Percentiles rank a stretch among this genome's conserved stretches.
Conservation (phyloP, 768 basidiomycete genomes). For the Butyriboletus loyo region DNA sequence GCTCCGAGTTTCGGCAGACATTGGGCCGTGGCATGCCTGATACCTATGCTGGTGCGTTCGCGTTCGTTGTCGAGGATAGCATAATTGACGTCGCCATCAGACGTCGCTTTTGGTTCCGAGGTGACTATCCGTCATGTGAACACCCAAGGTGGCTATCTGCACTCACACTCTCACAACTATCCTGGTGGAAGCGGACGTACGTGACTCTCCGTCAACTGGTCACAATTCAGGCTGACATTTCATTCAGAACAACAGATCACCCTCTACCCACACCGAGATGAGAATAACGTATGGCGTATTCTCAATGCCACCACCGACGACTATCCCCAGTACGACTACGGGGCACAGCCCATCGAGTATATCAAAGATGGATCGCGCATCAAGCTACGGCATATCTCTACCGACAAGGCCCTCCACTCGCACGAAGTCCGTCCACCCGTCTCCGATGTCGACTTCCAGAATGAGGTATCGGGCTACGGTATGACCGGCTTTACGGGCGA, state of each 20-base stretch:
- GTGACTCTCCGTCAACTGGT: constrained; percentile 19
- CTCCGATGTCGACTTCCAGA: constrained; percentile 98
- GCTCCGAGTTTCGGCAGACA: constrained; percentile 97
- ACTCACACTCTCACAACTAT: constrained; percentile 90
- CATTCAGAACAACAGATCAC: constrained; percentile 93
- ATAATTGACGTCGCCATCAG: constrained; percentile 35
- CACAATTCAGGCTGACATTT: background rate
- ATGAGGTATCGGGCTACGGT: constrained; percentile 95
- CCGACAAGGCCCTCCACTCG: constrained; percentile 87
- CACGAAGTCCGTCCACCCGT: constrained; percentile 95
- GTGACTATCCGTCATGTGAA: constrained; percentile 87
- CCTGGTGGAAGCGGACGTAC: constrained; percentile 88
- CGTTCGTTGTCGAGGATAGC: background rate
- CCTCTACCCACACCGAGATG: constrained; percentile 96
- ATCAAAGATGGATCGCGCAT: constrained; percentile 66
- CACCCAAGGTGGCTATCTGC: constrained; percentile 98
- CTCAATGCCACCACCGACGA: constrained; percentile 62
- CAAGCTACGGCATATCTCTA: constrained; percentile 76
- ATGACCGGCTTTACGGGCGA: constrained; percentile 83
- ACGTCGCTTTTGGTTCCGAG: constrained; percentile 81
- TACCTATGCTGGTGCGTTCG: constrained; percentile 77
- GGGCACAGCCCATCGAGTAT: constrained; percentile 52
- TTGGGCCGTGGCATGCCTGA: constrained; percentile 86
- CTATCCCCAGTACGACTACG: constrained; percentile 47
- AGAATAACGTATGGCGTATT: constrained; percentile 92